A percentile compares a stretch with the other conserved stretches of the same genome.
Conservation (phyloP, 805 yeast species). For the Naumovozyma dairenensis region DNA sequence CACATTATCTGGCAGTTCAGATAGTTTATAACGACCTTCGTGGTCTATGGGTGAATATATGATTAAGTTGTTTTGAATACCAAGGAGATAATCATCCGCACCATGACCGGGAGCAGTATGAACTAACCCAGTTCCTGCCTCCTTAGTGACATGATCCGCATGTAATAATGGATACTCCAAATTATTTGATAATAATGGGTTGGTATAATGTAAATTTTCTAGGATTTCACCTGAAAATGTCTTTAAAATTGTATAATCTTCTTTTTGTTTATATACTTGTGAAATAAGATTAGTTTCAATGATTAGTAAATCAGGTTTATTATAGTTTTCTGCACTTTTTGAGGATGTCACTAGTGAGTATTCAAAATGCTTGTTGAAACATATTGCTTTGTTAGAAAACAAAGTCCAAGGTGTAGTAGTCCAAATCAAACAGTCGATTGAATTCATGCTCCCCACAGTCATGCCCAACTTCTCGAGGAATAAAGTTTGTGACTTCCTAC, state of each 20-base stretch:
- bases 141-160: slow-evolving; percentile 71
- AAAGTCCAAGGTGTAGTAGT: slow-evolving; percentile 99
- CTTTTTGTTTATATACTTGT: slow-evolving; percentile 19
- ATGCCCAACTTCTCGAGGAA: slow-evolving; percentile 5
- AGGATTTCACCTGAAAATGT: slow-evolving; percentile 36
- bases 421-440: slow-evolving; percentile 58
- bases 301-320: slow-evolving; percentile 37
- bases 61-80: slow-evolving; percentile 44
- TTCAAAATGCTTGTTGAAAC: slow-evolving; percentile 47
- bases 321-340: no score
- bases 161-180: slow-evolving; percentile 45
- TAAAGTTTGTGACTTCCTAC: slow-evolving; percentile 13
- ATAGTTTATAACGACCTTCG: slow-evolving; percentile 53
- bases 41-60: slow-evolving; percentile 74
- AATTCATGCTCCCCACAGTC: slow-evolving; percentile 2
- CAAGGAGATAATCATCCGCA: slow-evolving; percentile 76
- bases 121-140: slow-evolving; percentile 89
- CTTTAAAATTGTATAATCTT: slow-evolving; percentile 14
- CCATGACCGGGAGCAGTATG: slow-evolving; percentile 99
- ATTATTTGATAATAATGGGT: slow-evolving; percentile 42
- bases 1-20: slow-evolving; percentile 29
- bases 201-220: slow-evolving; percentile 37
- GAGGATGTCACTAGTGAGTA: slow-evolving; percentile 45
- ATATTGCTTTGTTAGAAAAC: slow-evolving; percentile 76
- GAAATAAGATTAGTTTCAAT: slow-evolving; percentile 46